phyloP scores from a whole-genome alignment of 805 yeast genomes.

The Nakazawaea ishiwadae region DNA sequence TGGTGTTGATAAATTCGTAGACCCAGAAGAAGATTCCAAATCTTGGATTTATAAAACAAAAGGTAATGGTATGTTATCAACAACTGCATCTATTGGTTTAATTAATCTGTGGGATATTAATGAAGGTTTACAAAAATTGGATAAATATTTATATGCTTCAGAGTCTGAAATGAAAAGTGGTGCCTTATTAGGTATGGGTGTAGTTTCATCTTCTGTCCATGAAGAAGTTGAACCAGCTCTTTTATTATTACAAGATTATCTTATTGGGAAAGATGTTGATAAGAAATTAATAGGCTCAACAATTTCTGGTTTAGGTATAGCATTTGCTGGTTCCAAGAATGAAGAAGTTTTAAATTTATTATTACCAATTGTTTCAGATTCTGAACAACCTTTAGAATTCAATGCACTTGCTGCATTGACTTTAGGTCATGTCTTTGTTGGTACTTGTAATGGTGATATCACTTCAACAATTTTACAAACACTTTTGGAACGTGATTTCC shows the following conservation, averaged over 20 bases:
- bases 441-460: constrained; percentile 92
- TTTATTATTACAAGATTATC: constrained; percentile 76
- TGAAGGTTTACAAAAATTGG: constrained; percentile 86
- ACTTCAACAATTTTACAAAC: constrained; percentile 91
- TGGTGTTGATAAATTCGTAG: constrained; percentile 78
- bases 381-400: constrained; percentile 68
- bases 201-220: constrained; percentile 87
- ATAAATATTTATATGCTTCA: constrained; percentile 79
- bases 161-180: constrained; percentile 93
- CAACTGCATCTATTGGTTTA: constrained; percentile 89
- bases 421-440: constrained; percentile 91
- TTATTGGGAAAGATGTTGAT: constrained; percentile 36
- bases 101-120: constrained; percentile 87
- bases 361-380: constrained; percentile 78
- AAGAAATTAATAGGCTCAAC: constrained; percentile 71
- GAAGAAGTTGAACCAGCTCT: constrained; percentile 94
- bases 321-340: constrained; percentile 91
- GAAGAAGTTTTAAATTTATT: constrained; percentile 75
- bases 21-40: constrained; percentile 50
- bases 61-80: constrained; percentile 85
- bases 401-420: constrained; percentile 87
- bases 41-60: constrained; percentile 91
- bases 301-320: constrained; percentile 86
- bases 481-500: constrained; percentile 75
- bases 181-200: constrained; percentile 92